Evolutionary conservation across 176 grass and related monocot species (phyloP).

Genomic region (Lolium rigidum): DNA sequence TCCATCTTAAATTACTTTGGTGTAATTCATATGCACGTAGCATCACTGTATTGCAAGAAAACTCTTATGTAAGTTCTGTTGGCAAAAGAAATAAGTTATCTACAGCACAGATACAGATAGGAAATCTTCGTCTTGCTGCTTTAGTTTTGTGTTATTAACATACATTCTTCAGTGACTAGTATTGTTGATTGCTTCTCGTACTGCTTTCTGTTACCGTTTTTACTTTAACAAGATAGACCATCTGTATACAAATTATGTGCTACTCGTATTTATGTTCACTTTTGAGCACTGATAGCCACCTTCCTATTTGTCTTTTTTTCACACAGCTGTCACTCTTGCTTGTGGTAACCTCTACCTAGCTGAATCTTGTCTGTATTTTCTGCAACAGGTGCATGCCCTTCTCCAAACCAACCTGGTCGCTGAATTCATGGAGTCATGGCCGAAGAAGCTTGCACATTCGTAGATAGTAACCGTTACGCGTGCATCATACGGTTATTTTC

Average conservation of each 20-base stretch:
- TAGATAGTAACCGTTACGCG: neutral
- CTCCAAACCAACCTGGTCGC: slow-evolving; percentile 6
- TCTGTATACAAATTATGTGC: too few species aligned
- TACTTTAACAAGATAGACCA: neutral
- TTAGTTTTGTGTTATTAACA: neutral
- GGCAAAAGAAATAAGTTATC: neutral
- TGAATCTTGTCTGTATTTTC: slow-evolving; percentile 21
- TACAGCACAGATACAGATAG: neutral
- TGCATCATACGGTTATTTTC: slow-evolving; percentile 20
- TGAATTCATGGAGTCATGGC: neutral
- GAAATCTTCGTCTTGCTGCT: neutral
- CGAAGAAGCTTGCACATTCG: neutral
- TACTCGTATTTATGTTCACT: neutral
- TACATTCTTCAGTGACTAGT: neutral
- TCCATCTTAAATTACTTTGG: neutral
- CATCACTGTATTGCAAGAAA: neutral
- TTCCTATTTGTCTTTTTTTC: neutral
- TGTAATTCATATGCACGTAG: neutral
- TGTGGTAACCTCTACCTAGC: neutral
- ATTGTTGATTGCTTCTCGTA: neutral
- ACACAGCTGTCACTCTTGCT: neutral
- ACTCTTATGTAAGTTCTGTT: neutral
- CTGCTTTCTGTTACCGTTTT: neutral
- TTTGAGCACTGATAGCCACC: neutral
- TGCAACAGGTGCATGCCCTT: slow-evolving; percentile 4